Evolutionary conservation across 2,329 filamentous ascomycete genomes (phyloP).

Genomic region (Stachybotrys chartarum): DNA sequence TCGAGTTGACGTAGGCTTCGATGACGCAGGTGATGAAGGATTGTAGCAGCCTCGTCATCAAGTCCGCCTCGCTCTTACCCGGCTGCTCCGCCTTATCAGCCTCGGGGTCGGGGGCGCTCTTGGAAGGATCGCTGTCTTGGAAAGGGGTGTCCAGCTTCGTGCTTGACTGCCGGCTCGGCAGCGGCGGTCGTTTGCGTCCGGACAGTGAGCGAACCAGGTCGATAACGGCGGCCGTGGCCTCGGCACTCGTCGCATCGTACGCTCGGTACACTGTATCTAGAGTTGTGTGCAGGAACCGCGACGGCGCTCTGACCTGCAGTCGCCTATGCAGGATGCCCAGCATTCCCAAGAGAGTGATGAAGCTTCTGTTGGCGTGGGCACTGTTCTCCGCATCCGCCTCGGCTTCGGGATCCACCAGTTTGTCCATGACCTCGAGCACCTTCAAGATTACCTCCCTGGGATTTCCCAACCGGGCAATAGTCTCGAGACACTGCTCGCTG

Average conservation of each 20-base stretch:
- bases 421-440: constrained; percentile 65
- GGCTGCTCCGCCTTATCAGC: constrained; percentile 27
- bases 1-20: constrained; percentile 62
- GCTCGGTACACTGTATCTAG: constrained; percentile 63
- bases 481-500: constrained; percentile 64
- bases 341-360: constrained; percentile 64
- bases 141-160: constrained; percentile 47
- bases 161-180: constrained; percentile 53
- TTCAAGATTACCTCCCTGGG: constrained; percentile 77
- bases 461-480: constrained; percentile 70
- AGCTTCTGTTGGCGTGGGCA: constrained; percentile 38
- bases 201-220: constrained; percentile 64
- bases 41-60: constrained; percentile 61
- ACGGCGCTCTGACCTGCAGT: constrained; percentile 71
- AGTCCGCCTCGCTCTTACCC: constrained; percentile 48
- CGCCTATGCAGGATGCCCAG: constrained; percentile 66
- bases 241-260: constrained; percentile 56
- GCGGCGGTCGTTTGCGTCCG: constrained; percentile 56
- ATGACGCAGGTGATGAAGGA: constrained; percentile 73
- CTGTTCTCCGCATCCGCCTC: constrained; percentile 30
- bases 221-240: constrained; percentile 63
- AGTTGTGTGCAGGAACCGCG: constrained; percentile 71
- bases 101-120: constrained; percentile 56
- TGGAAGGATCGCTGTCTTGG: constrained; percentile 44
- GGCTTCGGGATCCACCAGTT: constrained; percentile 34